These are phyloP conservation scores for Wallacemonas sp. DNA, from an alignment of 208 protist species.

Conservation along the genomic window DNA sequence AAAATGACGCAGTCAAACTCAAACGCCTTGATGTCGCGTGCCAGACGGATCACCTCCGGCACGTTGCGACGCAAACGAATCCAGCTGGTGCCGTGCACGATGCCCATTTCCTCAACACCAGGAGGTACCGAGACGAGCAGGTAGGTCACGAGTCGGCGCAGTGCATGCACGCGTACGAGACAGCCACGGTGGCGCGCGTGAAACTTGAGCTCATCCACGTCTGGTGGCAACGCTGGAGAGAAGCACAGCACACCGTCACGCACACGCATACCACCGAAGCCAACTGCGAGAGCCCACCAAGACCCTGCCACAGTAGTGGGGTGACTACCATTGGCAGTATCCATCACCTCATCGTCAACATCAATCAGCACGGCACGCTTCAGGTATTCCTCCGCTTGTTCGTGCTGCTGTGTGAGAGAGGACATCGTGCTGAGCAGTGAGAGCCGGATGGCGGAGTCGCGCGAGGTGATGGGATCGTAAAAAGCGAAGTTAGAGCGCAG, in stretches of 20 bases:
- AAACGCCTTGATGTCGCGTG: constrained; percentile 71
- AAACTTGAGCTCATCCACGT: constrained; percentile 80
- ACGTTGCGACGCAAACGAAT: constrained; percentile 56
- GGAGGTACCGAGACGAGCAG: constrained; percentile 44
- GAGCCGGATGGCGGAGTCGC: constrained; percentile 71
- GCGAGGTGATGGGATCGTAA: constrained; percentile 84
- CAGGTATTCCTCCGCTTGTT: constrained; percentile 39
- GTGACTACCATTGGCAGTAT: constrained; percentile 79
- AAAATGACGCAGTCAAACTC: constrained; percentile 92
- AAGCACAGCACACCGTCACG: constrained; percentile 76
- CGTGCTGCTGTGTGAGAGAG: constrained; percentile 64
- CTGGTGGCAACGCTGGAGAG: constrained; percentile 73
- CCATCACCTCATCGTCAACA: constrained; percentile 72
- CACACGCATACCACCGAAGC: constrained; percentile 85
- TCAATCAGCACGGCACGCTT: constrained; percentile 62
- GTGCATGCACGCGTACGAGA: constrained; percentile 69
- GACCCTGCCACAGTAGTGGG: constrained; percentile 69
- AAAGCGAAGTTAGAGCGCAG: constrained; percentile 78
- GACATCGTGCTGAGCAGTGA: constrained; percentile 80
- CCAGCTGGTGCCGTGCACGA: constrained; percentile 76
- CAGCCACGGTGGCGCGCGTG: constrained; percentile 70
- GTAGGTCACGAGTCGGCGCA: constrained; percentile 75
- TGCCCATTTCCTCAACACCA: constrained; percentile 48
- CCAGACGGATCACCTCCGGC: constrained; percentile 69
- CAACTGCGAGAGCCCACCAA: constrained; percentile 76